A percentile compares a stretch with the other conserved stretches of the same genome.
These are phyloP conservation scores for Naganishia kalamii DNA, from an alignment of 768 basidiomycete genomes.

Conservation along the genomic window DNA sequence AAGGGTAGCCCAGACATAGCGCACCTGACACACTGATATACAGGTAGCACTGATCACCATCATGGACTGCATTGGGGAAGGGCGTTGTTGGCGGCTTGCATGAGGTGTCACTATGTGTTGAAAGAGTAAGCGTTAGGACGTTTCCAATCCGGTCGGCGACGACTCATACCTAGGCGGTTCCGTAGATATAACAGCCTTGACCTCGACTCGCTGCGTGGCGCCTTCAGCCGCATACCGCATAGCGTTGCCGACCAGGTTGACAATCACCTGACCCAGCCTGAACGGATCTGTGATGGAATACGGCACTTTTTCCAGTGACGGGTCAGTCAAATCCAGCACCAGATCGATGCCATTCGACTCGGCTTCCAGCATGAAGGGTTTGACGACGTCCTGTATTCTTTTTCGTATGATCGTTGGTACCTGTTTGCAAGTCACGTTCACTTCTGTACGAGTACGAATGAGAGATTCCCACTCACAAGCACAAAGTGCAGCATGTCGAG, in stretches of 20 bases:
- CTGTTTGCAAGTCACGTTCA: not conserved
- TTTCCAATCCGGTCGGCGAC: slow-evolving; percentile 4
- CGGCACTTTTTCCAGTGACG: slow-evolving; percentile 33
- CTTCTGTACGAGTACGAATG: not conserved
- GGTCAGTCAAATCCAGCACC: slow-evolving; percentile 43
- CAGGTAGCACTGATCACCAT: slow-evolving; percentile 37
- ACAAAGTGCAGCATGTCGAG: slow-evolving; percentile 40
- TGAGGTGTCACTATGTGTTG: not conserved
- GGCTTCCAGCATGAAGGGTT: slow-evolving; percentile 48
- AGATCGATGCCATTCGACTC: slow-evolving; percentile 47
- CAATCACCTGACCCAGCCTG: slow-evolving; percentile 48
- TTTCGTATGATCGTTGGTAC: slow-evolving; percentile 36
- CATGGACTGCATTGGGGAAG: slow-evolving; percentile 7
- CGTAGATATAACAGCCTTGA: slow-evolving; percentile 41
- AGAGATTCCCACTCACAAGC: slow-evolving; percentile 26
- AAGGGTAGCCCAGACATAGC: not conserved
- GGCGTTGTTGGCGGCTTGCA: slow-evolving; percentile 12
- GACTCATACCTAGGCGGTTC: slow-evolving; percentile 40
- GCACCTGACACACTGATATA: slow-evolving; percentile 41
- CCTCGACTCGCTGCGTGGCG: slow-evolving; percentile 37
- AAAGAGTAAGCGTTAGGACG: not conserved
- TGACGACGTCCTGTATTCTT: slow-evolving; percentile 44
- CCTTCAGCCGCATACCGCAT: slow-evolving; percentile 47
- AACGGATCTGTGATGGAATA: slow-evolving; percentile 47
- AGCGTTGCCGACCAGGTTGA: slow-evolving; percentile 40